Conservation (phyloP, 768 basidiomycete species). For the Kwoniella heveanensis region DNA sequence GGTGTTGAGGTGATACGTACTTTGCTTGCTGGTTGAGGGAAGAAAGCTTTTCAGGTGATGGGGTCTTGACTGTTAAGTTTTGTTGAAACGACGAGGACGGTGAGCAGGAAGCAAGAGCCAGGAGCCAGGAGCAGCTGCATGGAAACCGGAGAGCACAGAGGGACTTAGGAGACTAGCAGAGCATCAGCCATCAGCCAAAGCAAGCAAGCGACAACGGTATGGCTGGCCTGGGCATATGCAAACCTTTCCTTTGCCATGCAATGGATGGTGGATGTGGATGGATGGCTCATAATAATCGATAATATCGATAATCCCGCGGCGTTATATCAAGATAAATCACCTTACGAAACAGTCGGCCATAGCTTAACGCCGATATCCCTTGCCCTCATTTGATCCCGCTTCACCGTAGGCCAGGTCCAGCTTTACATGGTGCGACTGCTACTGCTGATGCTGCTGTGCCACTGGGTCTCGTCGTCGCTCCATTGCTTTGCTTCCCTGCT, state of each 20-base stretch:
- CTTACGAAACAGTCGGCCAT: conserved; percentile 24
- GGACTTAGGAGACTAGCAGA: not conserved
- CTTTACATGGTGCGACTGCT: not conserved
- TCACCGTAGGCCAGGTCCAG: conserved; percentile 9
- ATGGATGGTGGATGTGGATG: too few species aligned
- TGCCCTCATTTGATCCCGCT: conserved; percentile 6
- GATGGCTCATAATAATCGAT: not conserved
- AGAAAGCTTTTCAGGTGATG: not conserved
- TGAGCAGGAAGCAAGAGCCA: not conserved
- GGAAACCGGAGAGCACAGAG: not conserved
- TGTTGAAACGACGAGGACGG: conserved; percentile 1
- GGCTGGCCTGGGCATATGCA: too few species aligned
- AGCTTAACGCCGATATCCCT: conserved; percentile 20
- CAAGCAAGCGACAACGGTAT: not conserved
- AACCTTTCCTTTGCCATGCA: too few species aligned
- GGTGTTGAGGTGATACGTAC: conserved; percentile 17
- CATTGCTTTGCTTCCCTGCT: conserved; percentile 1
- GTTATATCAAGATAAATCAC: conserved; percentile 9
- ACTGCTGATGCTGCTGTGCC: not conserved
- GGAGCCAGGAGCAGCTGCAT: conserved; percentile 11
- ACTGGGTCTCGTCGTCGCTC: too few species aligned
- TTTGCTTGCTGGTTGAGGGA: conserved; percentile 35
- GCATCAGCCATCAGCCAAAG: not conserved
- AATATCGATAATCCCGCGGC: conserved; percentile 26
- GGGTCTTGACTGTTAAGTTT: not conserved